These are phyloP conservation scores for Tylopilus orsonianus DNA, from an alignment of 1,284 basidiomycete species.

Conservation along the genomic window DNA sequence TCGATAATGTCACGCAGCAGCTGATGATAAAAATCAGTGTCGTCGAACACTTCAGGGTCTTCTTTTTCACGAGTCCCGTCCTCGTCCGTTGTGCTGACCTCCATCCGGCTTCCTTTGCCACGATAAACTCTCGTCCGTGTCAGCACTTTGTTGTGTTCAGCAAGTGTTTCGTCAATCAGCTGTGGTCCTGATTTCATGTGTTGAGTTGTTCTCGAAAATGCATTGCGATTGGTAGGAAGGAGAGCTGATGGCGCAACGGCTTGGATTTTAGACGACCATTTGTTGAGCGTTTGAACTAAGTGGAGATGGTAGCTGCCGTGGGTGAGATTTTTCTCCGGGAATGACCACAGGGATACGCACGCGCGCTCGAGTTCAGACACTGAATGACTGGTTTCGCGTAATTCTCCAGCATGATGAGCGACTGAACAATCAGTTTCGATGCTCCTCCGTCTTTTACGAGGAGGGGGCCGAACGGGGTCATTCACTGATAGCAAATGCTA, in stretches of 20 bases:
- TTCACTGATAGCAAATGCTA: conserved; percentile 49
- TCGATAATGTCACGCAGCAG: conserved; percentile 88
- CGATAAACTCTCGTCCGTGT: conserved; percentile 56
- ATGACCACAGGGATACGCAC: conserved; percentile 40
- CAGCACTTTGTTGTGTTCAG: conserved; percentile 55
- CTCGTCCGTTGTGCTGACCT: conserved; percentile 26
- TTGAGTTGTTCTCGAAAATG: conserved; percentile 56
- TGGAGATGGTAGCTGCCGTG: conserved; percentile 59
- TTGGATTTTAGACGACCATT: conserved; percentile 94
- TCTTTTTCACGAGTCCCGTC: conserved; percentile 35
- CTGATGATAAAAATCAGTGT: conserved; percentile 90
- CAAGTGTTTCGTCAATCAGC: conserved; percentile 69
- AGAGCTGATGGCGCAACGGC: conserved; percentile 80
- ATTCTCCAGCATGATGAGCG: conserved; percentile 26
- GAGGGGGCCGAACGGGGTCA: conserved; percentile 48
- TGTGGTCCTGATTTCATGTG: conserved; percentile 61
- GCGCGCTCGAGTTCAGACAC: conserved; percentile 52
- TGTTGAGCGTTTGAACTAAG: conserved; percentile 74
- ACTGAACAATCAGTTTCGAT: conserved; percentile 21
- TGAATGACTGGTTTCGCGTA: conserved; percentile 46
- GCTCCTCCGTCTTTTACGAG: conserved; percentile 57
- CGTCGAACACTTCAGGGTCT: conserved; percentile 72
- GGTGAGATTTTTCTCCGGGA: conserved; percentile 12
- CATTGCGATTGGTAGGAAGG: conserved; percentile 63
- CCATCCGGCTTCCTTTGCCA: conserved; percentile 46